Evolutionary conservation across 306 rosid genomes (phyloP).

Genomic region (Fagus crenata): DNA sequence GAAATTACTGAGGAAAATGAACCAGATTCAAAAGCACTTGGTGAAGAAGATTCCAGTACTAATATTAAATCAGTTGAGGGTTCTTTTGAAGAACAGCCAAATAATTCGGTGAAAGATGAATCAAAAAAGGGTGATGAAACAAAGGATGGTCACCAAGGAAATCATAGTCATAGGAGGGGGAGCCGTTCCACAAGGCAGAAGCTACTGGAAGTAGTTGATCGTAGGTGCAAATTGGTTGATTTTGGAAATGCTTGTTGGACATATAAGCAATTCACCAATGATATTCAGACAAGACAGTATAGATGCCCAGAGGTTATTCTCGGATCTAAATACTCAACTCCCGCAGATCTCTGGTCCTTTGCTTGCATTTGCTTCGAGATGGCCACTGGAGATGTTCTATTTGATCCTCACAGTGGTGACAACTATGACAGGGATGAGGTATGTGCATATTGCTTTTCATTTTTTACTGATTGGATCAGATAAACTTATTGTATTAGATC

Average conservation of each 20-base stretch:
- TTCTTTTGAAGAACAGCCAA: slow-evolving; percentile 46
- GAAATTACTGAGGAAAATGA: slow-evolving; percentile 59
- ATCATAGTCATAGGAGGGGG: slow-evolving; percentile 56
- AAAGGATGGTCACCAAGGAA: slow-evolving; percentile 39
- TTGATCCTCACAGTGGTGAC: slow-evolving; percentile 95
- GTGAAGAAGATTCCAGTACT: slow-evolving; percentile 54
- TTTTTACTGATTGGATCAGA: too few relatives aligned
- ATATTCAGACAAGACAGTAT: slow-evolving; percentile 94
- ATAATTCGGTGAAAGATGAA: slow-evolving; percentile 49
- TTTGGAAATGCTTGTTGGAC: slow-evolving; percentile 99
- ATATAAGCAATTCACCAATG: slow-evolving; percentile 88
- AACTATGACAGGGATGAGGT: slow-evolving; percentile 98
- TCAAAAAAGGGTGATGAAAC: slow-evolving; percentile 55
- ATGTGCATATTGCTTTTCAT: slow-evolving; percentile 18
- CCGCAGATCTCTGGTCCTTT: slow-evolving; percentile 97
- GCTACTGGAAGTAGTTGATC: slow-evolving; percentile 65
- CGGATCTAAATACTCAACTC: slow-evolving; percentile 86
- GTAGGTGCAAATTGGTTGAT: slow-evolving; percentile 91
- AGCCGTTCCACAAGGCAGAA: slow-evolving; percentile 69
- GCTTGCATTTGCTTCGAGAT: slow-evolving; percentile 98
- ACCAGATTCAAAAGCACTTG: slow-evolving; percentile 47
- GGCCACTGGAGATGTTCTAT: slow-evolving; percentile 93
- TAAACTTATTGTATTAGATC: background rate
- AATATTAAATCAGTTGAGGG: slow-evolving; percentile 41
- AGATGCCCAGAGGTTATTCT: slow-evolving; percentile 95